phyloP scores from a whole-genome alignment of 202 grass and related monocot species.

The Miscanthus sacchariflorus region DNA sequence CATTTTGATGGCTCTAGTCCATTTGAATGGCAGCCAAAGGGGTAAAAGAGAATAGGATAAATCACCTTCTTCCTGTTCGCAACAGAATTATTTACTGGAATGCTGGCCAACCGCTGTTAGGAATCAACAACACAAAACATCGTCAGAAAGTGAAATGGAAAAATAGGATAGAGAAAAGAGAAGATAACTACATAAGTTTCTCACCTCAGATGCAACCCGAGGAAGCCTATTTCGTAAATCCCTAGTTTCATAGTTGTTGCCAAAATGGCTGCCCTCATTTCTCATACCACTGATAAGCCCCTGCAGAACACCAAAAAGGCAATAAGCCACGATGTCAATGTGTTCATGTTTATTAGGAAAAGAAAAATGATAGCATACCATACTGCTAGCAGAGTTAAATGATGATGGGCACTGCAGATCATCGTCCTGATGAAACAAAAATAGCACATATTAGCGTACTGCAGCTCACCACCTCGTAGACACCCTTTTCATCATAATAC shows the following conservation, averaged over 20 bases:
- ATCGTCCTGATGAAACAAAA: conserved; percentile 16
- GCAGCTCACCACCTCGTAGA: not conserved
- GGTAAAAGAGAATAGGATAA: not conserved
- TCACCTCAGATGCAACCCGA: not conserved
- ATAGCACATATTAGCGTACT: not conserved
- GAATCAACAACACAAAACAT: not conserved
- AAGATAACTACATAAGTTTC: not conserved
- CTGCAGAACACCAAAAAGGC: not conserved
- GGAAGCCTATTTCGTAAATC: not conserved
- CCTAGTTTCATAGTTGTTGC: not conserved
- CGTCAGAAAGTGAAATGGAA: not conserved
- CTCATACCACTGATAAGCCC: not conserved
- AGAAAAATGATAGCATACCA: conserved; percentile 11
- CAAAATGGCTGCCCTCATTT: not conserved
- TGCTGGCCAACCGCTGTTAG: not conserved
- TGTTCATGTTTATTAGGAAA: conserved; percentile 5
- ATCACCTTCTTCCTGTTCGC: conserved; percentile 16
- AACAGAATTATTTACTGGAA: not conserved
- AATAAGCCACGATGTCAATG: not conserved
- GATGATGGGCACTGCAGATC: not conserved
- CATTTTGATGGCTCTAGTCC: not conserved
- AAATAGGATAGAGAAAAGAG: not conserved
- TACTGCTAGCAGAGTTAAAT: not conserved
- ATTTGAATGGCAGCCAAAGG: not conserved
- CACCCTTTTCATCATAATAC: not conserved